phyloP scores from a whole-genome alignment of 192 early-diverging fungal species.

The Diversispora eburnea region DNA sequence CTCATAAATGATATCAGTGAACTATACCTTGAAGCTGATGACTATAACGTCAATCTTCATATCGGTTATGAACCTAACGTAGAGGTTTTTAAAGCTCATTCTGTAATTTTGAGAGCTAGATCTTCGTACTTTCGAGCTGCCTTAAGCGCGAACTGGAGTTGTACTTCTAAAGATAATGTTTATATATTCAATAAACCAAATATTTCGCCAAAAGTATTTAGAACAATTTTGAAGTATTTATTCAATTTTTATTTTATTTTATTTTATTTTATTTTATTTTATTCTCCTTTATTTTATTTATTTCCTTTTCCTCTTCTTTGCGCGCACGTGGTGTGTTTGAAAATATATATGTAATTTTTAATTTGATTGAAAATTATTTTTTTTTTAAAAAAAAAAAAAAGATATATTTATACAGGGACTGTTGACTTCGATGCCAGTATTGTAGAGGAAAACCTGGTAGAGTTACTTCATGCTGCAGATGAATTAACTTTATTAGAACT shows the following conservation, averaged over 20 bases:
- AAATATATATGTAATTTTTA: no score
- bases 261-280: not conserved
- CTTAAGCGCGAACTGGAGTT: not conserved
- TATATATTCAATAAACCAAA: conserved; percentile 18
- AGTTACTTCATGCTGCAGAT: conserved; percentile 10
- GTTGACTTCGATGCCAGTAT: not conserved
- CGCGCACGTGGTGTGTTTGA: no score
- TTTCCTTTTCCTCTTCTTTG: no score
- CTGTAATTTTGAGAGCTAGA: conserved; percentile 17
- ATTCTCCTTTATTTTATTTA: not conserved
- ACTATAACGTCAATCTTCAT: conserved; percentile 11
- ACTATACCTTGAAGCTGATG: conserved; percentile 3
- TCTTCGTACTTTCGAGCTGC: conserved; percentile 13
- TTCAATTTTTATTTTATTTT: not conserved
- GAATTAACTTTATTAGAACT: not conserved
- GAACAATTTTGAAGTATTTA: conserved; percentile 7
- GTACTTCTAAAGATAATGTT: not conserved
- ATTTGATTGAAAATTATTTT: no score
- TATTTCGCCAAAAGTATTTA: not conserved
- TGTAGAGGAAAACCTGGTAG: not conserved
- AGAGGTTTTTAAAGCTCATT: conserved; percentile 14
- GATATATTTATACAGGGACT: conserved; percentile 12
- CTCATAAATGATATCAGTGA: not conserved
- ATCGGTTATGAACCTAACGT: not conserved
- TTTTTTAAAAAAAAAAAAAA: not conserved